A percentile compares a stretch with the other conserved stretches of the same genome.
Evolutionary conservation across 2,329 filamentous ascomycete species (phyloP).

Genomic region (Claviceps fusiformis): DNA sequence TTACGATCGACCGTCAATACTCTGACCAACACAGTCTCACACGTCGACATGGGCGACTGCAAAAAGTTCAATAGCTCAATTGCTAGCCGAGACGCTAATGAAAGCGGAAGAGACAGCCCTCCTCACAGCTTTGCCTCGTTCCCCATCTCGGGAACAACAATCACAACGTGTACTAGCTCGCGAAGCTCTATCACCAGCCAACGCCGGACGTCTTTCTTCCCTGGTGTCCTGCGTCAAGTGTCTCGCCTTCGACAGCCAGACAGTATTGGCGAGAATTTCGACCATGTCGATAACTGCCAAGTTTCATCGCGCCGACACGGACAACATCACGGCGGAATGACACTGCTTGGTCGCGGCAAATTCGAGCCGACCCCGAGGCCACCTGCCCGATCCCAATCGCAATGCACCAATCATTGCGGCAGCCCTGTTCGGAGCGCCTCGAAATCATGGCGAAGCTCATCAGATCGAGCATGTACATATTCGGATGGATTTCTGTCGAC

Average conservation of each 20-base stretch:
- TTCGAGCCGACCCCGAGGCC: conserved; percentile 1
- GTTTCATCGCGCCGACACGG: background rate
- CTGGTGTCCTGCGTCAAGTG: conserved; percentile 2
- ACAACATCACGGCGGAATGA: background rate
- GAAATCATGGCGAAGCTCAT: conserved; percentile 13
- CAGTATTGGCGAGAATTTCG: background rate
- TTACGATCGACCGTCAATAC: background rate
- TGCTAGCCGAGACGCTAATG: background rate
- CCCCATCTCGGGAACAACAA: conserved; percentile 9
- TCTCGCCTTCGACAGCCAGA: background rate
- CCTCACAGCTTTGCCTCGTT: conserved; percentile 4
- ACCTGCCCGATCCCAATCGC: conserved; percentile 7
- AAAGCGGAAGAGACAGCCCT: conserved; percentile 2
- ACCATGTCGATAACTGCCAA: background rate
- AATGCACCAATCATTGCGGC: conserved; percentile 10
- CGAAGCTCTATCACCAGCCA: conserved; percentile 5
- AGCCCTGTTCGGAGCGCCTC: conserved; percentile 9
- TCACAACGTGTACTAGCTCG: conserved; percentile 12
- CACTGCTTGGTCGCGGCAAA: background rate
- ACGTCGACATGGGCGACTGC: background rate
- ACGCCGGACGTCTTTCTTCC: conserved; percentile 5
- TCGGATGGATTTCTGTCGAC: conserved; percentile 14
- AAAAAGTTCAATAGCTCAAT: background rate
- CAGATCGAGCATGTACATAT: conserved; percentile 10
- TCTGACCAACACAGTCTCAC: background rate